Evolutionary conservation across 768 basidiomycete genomes (phyloP), one percentile per base, ranked within the genome.

Genomic region (Boletus sp.): DNA sequence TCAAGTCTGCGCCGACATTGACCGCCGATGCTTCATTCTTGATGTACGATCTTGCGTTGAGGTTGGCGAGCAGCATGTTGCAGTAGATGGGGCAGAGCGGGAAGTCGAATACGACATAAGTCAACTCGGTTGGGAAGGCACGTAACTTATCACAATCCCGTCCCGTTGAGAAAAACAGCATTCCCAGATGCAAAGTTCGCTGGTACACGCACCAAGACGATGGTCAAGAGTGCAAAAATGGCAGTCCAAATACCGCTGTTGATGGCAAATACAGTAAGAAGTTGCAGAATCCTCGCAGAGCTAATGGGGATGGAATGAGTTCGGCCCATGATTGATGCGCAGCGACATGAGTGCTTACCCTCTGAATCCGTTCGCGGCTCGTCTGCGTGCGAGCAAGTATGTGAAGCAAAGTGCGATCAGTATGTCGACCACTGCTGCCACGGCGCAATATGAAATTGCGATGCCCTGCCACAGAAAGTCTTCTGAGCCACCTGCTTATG

Each of bases 201-300:
- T 7, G 30, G 17, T 2, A n/a, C 17, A 50, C 47, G 17, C 35
- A 49, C 54, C 20, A 55, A 14, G 24, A 55, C 10, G 32, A 50
- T 50, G 17, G 47, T 33, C 32, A 55, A 41, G 20, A 55, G 36
- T 14, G 50, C 35, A 39, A 52, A 56, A 7, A 56, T 1, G 18
- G 49, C 49, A 39, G 47, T 55, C 47, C 54, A 55, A 14, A 50
- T 50, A 37, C 47, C 54, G 17, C 53, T 54, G 12, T 56, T 56
- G 35, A 56, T 45, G 18, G 42, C 55, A 30, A 56, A 56, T 29
- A 56, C 55, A 1, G 55, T 39, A 35, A 56, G 49, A 36, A 56
- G 42, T 32, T 56, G 55, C 24, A 52, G 29, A 28, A 51, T 35
- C 42, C 33, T 51, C 18, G 55, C 55, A 37, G 55, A 45, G 7